A percentile compares a stretch with the other conserved stretches of the same genome.
Evolutionary conservation across 2,329 filamentous ascomycete genomes (phyloP).

Genomic region (Berkeleyomyces rouxiae): DNA sequence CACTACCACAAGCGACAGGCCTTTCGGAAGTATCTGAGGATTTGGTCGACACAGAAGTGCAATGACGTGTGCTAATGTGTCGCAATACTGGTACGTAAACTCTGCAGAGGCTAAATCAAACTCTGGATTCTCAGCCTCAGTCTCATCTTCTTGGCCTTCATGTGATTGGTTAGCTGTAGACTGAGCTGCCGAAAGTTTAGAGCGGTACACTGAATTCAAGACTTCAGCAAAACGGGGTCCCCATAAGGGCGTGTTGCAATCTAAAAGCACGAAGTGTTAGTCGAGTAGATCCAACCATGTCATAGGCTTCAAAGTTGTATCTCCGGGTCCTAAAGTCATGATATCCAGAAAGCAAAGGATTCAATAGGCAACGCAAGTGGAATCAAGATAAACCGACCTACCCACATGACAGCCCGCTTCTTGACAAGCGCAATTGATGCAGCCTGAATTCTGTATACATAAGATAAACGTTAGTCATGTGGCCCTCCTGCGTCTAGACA

Average conservation of each 20-base stretch:
- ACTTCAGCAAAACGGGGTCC: conserved; percentile 18
- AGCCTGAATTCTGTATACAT: conserved; percentile 47
- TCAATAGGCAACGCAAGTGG: neutral
- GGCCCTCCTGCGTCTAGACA: neutral
- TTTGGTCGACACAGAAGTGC: conserved; percentile 57
- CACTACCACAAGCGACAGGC: conserved; percentile 54
- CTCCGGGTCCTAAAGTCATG: neutral
- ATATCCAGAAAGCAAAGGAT: neutral
- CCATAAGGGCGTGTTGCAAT: conserved; percentile 30
- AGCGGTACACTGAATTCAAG: conserved; percentile 9
- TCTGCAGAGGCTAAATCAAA: conserved; percentile 14
- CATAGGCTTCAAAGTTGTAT: neutral
- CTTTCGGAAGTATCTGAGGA: conserved; percentile 40
- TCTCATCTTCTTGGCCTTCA: neutral
- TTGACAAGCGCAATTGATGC: conserved; percentile 44
- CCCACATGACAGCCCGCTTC: conserved; percentile 56
- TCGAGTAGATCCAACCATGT: neutral
- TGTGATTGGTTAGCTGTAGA: neutral
- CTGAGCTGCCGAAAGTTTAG: neutral
- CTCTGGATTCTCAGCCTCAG: neutral
- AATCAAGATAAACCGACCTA: conserved; percentile 42
- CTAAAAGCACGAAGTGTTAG: conserved; percentile 18
- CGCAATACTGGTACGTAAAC: conserved; percentile 34
- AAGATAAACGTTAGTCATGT: neutral
- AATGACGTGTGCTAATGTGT: conserved; percentile 54